phyloP scores from a whole-genome alignment of 2,329 filamentous ascomycete species.

The Penicillium sp. region DNA sequence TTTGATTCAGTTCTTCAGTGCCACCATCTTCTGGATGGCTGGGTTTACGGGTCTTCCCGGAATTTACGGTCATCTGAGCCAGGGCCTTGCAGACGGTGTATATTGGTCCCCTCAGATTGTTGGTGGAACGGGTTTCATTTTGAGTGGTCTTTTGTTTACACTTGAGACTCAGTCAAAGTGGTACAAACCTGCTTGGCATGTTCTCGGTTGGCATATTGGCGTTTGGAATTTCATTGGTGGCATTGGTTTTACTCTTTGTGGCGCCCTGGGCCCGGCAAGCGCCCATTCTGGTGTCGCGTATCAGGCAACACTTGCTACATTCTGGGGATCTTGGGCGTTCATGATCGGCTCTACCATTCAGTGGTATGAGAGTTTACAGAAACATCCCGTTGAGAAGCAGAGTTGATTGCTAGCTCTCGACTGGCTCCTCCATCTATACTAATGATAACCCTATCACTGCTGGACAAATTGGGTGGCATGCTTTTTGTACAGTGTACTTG shows the following conservation, averaged over 20 bases:
- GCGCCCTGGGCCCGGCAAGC: conserved; percentile 56
- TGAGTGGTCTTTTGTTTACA: conserved; percentile 63
- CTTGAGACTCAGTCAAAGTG: conserved; percentile 66
- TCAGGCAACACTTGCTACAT: conserved; percentile 51
- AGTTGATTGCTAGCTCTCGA: background rate
- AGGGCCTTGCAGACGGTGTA: conserved; percentile 53
- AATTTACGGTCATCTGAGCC: conserved; percentile 55
- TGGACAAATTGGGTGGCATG: conserved; percentile 51
- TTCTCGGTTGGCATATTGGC: conserved; percentile 69
- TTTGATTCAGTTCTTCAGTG: conserved; percentile 57
- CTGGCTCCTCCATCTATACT: background rate
- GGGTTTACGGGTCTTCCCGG: conserved; percentile 63
- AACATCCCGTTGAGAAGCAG: conserved; percentile 62
- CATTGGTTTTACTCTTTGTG: conserved; percentile 64
- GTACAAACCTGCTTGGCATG: conserved; percentile 59
- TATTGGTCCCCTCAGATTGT: conserved; percentile 67
- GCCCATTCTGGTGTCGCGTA: conserved; percentile 48
- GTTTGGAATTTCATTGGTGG: conserved; percentile 67
- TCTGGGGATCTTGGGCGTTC: conserved; percentile 46
- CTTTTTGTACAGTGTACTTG: conserved; percentile 52
- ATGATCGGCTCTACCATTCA: conserved; percentile 51
- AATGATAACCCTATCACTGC: conserved; percentile 46
- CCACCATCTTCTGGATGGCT: conserved; percentile 66
- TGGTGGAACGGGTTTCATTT: conserved; percentile 63
- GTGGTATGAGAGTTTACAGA: conserved; percentile 53